Base-by-base conservation (phyloP, 768 basidiomycete genomes). In the Ramaria rubella region DNA sequence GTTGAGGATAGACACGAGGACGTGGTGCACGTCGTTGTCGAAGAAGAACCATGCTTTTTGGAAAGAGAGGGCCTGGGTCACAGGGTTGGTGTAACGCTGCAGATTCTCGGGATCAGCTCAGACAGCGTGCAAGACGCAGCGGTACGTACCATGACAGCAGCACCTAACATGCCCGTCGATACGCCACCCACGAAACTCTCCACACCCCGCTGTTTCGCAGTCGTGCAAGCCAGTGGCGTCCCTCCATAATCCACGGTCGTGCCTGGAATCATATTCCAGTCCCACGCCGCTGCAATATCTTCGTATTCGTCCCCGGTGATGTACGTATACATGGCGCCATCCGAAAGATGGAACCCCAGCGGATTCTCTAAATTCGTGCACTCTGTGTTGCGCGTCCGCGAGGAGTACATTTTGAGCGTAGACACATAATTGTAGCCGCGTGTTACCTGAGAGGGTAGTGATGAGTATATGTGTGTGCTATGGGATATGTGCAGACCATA, bases 21-120 rank as follows among this genome's bases (percentile, higher is more conserved):
- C 80, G 60, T 81, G 76, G 61, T 85, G 83, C 9, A 82, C 70
- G 58, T 83, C 82, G 61, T 81, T 69, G 14, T 78, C 75, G 31
- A 87, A 71, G 77, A 86, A 87, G 71, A 88, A 87, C 82, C 83
- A 86, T 0, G 79, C 75, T 68, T 87, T 88, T 62, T 85, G 83
- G 75, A 78, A 89, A 42, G 70, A 65, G 30, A 88, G 66, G 9
- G 73, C 62, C 15, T 70, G 61, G 4, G 83, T 86, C 46, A 72
- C 55, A 4, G 87, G 85, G 63, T 87, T 87, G 24, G 77, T 79
- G 64, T 81, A 89, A 48, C 77, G 75, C 55, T 56, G 29, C 2
- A 55, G 54, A 33, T 26, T 26, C 23, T 9, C 26, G 24, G 19
- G 26, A 14, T 44, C 29, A 46, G 27, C 19, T 21, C 40, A 14